phyloP scores from a whole-genome alignment of 2,329 filamentous ascomycete genomes.

The Arachnopeziza araneosa region DNA sequence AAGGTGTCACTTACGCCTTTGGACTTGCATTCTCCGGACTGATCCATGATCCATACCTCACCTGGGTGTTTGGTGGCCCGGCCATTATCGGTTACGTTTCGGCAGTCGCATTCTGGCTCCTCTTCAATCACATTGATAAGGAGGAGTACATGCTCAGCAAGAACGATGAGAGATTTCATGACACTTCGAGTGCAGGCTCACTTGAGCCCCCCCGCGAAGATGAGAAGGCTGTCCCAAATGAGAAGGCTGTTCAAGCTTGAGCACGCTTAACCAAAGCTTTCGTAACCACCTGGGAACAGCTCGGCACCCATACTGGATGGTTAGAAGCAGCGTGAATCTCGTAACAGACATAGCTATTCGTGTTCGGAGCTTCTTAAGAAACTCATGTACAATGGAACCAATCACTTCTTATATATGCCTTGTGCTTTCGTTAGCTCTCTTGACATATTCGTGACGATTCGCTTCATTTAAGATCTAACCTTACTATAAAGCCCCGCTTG shows the following conservation, averaged over 20 bases:
- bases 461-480: neutral
- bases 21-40: slow-evolving; percentile 41
- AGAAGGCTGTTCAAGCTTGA: slow-evolving; percentile 1
- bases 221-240: slow-evolving; percentile 1
- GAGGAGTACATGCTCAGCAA: slow-evolving; percentile 40
- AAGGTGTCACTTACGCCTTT: slow-evolving; percentile 41
- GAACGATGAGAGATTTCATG: slow-evolving; percentile 23
- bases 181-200: slow-evolving; percentile 1
- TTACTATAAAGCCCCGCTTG: neutral
- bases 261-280: neutral
- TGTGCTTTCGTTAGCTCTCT: neutral
- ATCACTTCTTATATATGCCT: neutral
- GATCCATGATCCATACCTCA: slow-evolving; percentile 43
- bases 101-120: slow-evolving; percentile 41
- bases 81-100: slow-evolving; percentile 41
- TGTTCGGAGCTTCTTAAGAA: neutral
- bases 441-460: neutral
- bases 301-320: neutral
- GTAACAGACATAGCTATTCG: neutral
- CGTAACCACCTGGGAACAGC: neutral
- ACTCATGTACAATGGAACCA: neutral
- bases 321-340: neutral
- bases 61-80: slow-evolving; percentile 44
- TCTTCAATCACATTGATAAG: slow-evolving; percentile 41
- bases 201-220: neutral